Evolutionary conservation across 2,329 filamentous ascomycete species (phyloP).

Genomic region (Aureobasidium vineae): DNA sequence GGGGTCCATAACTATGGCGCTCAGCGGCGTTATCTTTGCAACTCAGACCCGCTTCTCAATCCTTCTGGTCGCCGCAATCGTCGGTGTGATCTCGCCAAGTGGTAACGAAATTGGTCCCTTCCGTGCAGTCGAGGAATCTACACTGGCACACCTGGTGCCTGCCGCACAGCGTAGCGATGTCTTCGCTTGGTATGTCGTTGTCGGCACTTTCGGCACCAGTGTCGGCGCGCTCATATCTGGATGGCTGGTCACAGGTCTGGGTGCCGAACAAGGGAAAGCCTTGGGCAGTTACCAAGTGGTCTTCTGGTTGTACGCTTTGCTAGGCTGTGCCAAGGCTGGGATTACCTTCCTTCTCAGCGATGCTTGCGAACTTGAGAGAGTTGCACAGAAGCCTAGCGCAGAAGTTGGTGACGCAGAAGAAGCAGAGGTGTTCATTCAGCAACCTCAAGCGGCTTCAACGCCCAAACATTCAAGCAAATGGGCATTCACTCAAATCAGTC

Average conservation of each 20-base stretch:
- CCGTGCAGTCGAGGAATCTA: constrained; percentile 38
- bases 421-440: constrained; percentile 14
- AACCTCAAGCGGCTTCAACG: background rate
- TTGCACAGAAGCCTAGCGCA: constrained; percentile 34
- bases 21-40: constrained; percentile 36
- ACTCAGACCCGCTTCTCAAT: constrained; percentile 34
- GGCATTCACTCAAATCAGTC: constrained; percentile 56
- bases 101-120: constrained; percentile 42
- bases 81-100: constrained; percentile 39
- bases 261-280: constrained; percentile 39
- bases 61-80: constrained; percentile 36
- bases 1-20: constrained; percentile 35
- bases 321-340: constrained; percentile 43
- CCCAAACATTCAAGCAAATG: constrained; percentile 30
- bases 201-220: constrained; percentile 35
- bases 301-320: constrained; percentile 46
- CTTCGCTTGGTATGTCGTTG: constrained; percentile 38
- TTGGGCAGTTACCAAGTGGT: constrained; percentile 43
- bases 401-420: constrained; percentile 31
- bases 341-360: constrained; percentile 43
- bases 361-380: constrained; percentile 39
- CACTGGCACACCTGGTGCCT: constrained; percentile 36
- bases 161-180: constrained; percentile 33
- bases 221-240: constrained; percentile 39
- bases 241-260: constrained; percentile 39